Evolutionary conservation across 441 rosid genomes (phyloP).

Genomic region (Macaranga tanarius): DNA sequence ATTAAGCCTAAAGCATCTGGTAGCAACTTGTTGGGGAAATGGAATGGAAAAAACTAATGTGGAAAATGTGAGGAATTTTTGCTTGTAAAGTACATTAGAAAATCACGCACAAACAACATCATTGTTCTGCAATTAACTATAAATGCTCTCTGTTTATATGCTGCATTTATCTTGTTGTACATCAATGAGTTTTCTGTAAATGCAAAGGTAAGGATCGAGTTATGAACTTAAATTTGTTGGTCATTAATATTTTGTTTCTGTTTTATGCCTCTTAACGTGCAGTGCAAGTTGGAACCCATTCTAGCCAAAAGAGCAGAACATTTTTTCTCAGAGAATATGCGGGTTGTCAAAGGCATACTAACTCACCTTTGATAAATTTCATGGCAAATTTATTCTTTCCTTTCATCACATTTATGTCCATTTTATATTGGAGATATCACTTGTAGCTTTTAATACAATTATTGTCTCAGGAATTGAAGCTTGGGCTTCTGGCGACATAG

Average conservation of each 20-base stretch:
- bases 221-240: background rate
- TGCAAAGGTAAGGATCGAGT: background rate
- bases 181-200: background rate
- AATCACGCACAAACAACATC: background rate
- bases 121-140: background rate
- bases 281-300: conserved; percentile 54
- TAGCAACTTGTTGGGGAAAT: background rate
- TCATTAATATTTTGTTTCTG: background rate
- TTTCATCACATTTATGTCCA: conserved; percentile 1
- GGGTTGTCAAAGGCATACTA: conserved; percentile 65
- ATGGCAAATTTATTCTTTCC: background rate
- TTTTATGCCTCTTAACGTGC: conserved; percentile 24
- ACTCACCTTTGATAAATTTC: conserved; percentile 14
- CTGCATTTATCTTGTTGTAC: background rate
- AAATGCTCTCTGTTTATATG: background rate
- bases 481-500: conserved; percentile 72
- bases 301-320: conserved; percentile 92
- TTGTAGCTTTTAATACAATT: conserved; percentile 13
- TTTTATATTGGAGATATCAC: conserved; percentile 7
- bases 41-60: background rate
- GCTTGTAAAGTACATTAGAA: background rate
- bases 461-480: conserved; percentile 67
- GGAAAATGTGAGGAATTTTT: background rate
- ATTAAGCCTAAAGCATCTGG: background rate
- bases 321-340: conserved; percentile 78